Evolutionary conservation across 495 filamentous ascomycete species (phyloP).

Genomic region (Friedmanniomyces endolithicus): DNA sequence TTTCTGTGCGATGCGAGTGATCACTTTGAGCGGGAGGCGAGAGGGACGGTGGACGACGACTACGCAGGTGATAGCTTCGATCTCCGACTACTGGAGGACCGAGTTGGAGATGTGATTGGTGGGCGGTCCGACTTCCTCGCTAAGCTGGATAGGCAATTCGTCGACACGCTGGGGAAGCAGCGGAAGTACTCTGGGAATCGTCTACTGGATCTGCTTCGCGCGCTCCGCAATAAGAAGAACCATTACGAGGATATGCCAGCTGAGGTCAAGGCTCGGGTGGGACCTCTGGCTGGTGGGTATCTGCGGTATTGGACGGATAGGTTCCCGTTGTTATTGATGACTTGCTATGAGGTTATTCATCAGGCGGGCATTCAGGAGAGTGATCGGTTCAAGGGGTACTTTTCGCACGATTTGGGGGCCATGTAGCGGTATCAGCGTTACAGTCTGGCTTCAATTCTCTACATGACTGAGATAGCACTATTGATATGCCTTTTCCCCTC

Average conservation of each 20-base stretch:
- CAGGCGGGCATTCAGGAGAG: slow-evolving; percentile 50
- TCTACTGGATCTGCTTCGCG: slow-evolving; percentile 77
- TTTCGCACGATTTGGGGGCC: neutral
- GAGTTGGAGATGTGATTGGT: slow-evolving; percentile 41
- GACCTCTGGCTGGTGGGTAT: slow-evolving; percentile 67
- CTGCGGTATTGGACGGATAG: slow-evolving; percentile 68
- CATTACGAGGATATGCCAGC: slow-evolving; percentile 37
- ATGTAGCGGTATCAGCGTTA: neutral
- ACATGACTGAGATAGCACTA: too few relatives aligned
- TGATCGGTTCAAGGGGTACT: slow-evolving; percentile 71
- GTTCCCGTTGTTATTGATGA: slow-evolving; percentile 75
- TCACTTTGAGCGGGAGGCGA: slow-evolving; percentile 81
- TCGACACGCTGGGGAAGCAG: slow-evolving; percentile 82
- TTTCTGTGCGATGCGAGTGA: slow-evolving; percentile 92
- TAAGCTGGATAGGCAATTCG: slow-evolving; percentile 62
- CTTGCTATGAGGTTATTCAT: slow-evolving; percentile 61
- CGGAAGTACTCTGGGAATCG: slow-evolving; percentile 79
- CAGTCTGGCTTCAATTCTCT: too few relatives aligned
- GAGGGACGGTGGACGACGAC: slow-evolving; percentile 49
- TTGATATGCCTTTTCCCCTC: too few relatives aligned
- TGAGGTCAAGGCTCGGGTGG: slow-evolving; percentile 30
- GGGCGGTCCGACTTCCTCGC: slow-evolving; percentile 62
- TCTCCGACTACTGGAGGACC: slow-evolving; percentile 51
- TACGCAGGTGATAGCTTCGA: slow-evolving; percentile 36
- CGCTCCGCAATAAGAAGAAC: slow-evolving; percentile 73